These are phyloP conservation scores for Rhytidhysteron rufulum DNA, from an alignment of 2,329 filamentous ascomycete genomes.

Conservation along the genomic window DNA sequence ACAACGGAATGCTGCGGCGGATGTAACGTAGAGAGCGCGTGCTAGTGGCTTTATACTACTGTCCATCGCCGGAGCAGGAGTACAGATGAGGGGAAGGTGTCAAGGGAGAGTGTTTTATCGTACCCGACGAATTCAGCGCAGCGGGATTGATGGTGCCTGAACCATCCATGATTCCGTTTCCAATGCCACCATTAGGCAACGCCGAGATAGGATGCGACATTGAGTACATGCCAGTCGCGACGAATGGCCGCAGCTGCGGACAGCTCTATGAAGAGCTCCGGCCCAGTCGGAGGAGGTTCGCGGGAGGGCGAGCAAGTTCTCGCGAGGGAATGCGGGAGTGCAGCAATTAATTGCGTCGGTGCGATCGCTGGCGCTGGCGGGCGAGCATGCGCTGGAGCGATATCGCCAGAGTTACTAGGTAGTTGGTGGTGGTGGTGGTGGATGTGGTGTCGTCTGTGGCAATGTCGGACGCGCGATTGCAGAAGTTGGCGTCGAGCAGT, in stretches of 20 bases:
- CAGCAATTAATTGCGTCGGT: conserved; percentile 2
- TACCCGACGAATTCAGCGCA: conserved; percentile 36
- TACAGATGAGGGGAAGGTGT: not conserved
- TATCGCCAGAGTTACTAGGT: conserved; percentile 6
- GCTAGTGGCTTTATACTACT: conserved; percentile 8
- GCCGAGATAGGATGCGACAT: conserved; percentile 35
- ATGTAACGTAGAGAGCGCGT: conserved; percentile 26
- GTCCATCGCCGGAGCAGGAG: conserved; percentile 10
- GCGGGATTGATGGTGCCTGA: conserved; percentile 41
- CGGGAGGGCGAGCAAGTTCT: not conserved
- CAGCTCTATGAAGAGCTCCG: conserved; percentile 12
- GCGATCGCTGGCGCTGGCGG: not conserved
- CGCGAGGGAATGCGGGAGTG: conserved; percentile 2
- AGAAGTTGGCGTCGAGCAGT: conserved; percentile 11
- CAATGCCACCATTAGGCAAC: conserved; percentile 36
- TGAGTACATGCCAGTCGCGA: conserved; percentile 38
- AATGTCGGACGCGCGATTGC: conserved; percentile 7
- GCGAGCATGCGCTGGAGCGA: conserved; percentile 12
- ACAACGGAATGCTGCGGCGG: conserved; percentile 20
- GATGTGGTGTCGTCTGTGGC: conserved; percentile 7
- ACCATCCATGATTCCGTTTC: conserved; percentile 38
- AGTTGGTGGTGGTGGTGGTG: conserved; percentile 17
- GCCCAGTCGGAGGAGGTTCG: conserved; percentile 2
- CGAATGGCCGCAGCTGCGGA: conserved; percentile 28
- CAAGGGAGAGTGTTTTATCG: conserved; percentile 8